phyloP scores from a whole-genome alignment of 192 early-diverging fungal genomes.

The Mortierella antarctica region DNA sequence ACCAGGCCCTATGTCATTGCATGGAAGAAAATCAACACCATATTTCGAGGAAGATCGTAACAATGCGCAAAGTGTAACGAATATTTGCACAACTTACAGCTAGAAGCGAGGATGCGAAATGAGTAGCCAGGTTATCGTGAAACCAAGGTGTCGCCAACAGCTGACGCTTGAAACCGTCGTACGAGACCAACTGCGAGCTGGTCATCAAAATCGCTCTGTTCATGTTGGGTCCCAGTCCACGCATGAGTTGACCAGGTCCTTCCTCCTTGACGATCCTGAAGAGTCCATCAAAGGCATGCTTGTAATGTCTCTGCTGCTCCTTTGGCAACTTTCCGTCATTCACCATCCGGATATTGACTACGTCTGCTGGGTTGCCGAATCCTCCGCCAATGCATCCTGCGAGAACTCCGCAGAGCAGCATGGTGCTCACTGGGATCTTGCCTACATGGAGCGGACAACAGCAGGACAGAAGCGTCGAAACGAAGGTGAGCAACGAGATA shows the following conservation, averaged over 20 bases:
- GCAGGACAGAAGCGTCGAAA: not conserved
- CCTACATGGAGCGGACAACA: constrained; percentile 16
- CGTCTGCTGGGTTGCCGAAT: constrained; percentile 83
- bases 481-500: not conserved
- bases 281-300: constrained; percentile 78
- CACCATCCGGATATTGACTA: constrained; percentile 85
- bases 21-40: not conserved
- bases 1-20: constrained; percentile 66
- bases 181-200: constrained; percentile 74
- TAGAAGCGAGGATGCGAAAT: constrained; percentile 77
- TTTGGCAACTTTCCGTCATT: constrained; percentile 78
- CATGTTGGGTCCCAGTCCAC: constrained; percentile 91
- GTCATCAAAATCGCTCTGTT: constrained; percentile 92
- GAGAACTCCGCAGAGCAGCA: constrained; percentile 57
- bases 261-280: constrained; percentile 84
- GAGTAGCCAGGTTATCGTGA: constrained; percentile 70
- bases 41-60: not conserved
- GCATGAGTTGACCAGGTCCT: constrained; percentile 80
- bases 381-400: constrained; percentile 70
- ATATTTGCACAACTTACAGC: constrained; percentile 62
- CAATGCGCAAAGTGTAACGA: not conserved
- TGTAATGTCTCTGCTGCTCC: constrained; percentile 76
- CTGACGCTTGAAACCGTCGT: constrained; percentile 83
- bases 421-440: constrained; percentile 51
- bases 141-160: constrained; percentile 69